phyloP scores from a whole-genome alignment of 768 basidiomycete genomes.

The Hortiboletus campestris region DNA sequence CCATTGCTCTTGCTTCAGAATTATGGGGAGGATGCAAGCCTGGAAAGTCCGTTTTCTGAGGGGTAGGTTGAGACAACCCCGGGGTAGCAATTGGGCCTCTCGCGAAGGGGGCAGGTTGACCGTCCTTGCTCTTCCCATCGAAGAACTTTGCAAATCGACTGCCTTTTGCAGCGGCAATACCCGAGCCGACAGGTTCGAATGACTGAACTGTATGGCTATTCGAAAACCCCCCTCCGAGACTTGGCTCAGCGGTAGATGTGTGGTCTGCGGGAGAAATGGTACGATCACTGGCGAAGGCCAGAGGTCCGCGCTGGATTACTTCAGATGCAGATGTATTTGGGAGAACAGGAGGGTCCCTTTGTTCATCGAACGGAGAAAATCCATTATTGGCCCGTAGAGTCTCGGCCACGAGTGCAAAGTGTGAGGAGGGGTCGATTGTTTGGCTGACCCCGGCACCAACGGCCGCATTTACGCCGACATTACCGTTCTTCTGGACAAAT shows the following conservation, averaged over 20 bases:
- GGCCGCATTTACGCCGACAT: conserved; percentile 4
- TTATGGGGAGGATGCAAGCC: conserved; percentile 38
- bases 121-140: conserved; percentile 63
- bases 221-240: conserved; percentile 15
- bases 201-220: conserved; percentile 13
- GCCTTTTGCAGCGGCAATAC: conserved; percentile 59
- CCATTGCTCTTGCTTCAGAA: conserved; percentile 62
- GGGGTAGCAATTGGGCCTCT: conserved; percentile 42
- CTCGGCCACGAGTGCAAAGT: conserved; percentile 10
- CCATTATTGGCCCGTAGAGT: conserved; percentile 25
- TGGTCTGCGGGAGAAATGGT: conserved; percentile 25
- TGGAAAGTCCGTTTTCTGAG: conserved; percentile 45
- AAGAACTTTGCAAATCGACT: conserved; percentile 89
- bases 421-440: conserved; percentile 18
- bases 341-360: conserved; percentile 11
- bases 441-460: conserved; percentile 10
- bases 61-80: conserved; percentile 45
- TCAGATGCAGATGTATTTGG: conserved; percentile 18
- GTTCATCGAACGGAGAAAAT: conserved; percentile 61
- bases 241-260: conserved; percentile 12
- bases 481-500: conserved; percentile 25
- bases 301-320: conserved; percentile 18
- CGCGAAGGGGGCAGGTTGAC: conserved; percentile 26
- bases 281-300: conserved; percentile 21
- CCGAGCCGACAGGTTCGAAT: conserved; percentile 37